These are phyloP conservation scores for Dothistroma pini DNA, from an alignment of 2,329 filamentous ascomycete species.

Conservation along the genomic window DNA sequence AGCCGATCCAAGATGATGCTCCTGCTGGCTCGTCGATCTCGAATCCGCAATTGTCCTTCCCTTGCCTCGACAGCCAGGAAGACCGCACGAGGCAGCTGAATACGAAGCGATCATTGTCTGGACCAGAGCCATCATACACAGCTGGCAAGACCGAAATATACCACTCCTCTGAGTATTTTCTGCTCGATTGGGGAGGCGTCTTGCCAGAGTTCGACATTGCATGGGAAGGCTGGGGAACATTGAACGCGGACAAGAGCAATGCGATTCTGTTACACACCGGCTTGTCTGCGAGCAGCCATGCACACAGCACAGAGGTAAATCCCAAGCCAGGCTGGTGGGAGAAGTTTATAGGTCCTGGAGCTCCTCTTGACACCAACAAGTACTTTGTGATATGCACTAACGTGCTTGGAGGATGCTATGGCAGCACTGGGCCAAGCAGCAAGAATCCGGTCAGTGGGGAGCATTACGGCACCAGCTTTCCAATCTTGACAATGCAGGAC, in stretches of 20 bases:
- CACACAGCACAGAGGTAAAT: constrained; percentile 84
- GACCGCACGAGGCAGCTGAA: constrained; percentile 67
- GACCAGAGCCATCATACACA: constrained; percentile 92
- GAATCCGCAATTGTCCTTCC: constrained; percentile 84
- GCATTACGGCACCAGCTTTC: constrained; percentile 89
- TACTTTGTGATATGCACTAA: constrained; percentile 97
- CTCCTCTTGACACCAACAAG: constrained; percentile 81
- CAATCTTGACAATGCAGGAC: constrained; percentile 91
- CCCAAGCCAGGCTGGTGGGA: constrained; percentile 97
- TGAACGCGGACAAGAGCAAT: constrained; percentile 80
- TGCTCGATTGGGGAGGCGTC: constrained; percentile 94
- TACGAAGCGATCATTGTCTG: constrained; percentile 61
- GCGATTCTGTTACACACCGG: constrained; percentile 91
- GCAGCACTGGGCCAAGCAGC: constrained; percentile 85
- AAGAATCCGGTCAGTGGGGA: constrained; percentile 84
- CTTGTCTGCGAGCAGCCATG: constrained; percentile 94
- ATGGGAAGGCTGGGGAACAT: constrained; percentile 84
- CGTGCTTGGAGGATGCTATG: constrained; percentile 92
- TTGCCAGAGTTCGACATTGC: constrained; percentile 84
- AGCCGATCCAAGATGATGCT: constrained; percentile 26
- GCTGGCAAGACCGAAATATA: constrained; percentile 78
- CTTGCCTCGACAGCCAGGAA: constrained; percentile 83
- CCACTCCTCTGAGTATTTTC: constrained; percentile 67
- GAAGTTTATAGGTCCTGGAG: constrained; percentile 88
- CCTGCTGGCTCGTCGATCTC: constrained; percentile 45